Base-by-base conservation (phyloP, 108 stramenopile species). In the Aurantiochytrium sp. region DNA sequence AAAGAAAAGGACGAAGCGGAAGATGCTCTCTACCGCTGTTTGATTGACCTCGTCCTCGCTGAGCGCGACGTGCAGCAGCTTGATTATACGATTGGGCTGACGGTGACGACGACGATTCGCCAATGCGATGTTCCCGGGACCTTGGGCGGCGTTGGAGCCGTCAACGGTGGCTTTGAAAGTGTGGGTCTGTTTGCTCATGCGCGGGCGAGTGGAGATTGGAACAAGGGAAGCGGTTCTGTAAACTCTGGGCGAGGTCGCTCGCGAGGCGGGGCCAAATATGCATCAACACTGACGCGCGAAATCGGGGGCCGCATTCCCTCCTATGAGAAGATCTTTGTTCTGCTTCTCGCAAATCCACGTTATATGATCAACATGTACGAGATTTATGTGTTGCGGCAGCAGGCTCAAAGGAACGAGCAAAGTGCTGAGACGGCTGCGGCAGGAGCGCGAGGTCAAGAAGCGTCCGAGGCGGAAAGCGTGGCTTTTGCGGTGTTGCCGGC, bases 31-130 rank as follows among this genome's bases (percentile, higher is more conserved):
- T 83, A 53, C 25, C 45, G n/a, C 25, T 21, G 18, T 6, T 53
- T 83, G 12, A 43, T 53, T 12, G 49, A 6, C 45, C 25, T 83
- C 6, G 23, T 83, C 23, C 51, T 12, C n/a, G 76, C 45, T 10
- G 76, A 83, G 51, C 49, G 49, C 51, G 10, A 83, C 43, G 76
- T 83, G 76, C 51, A 47, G 45, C 45, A 45, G 3, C 51, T 83
- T n/a, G 76, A 83, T 83, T 83, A 83, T 45, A 83, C 76, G 19
- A 83, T 83, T 83, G 76, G 76, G n/a, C 76, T 83, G 6, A 83
- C 76, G 4, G 51, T 83, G 19, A 45, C 49, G 19, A 45, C 76
- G n/a, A 83, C 76, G 0, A 83, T 83, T 1, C 76, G 76, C 45
- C 45, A 23, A 53, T 23, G 1, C 25, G 49, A 4, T 53, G 6